These are phyloP conservation scores for Rhytidhysteron rufulum DNA, from an alignment of 2,329 filamentous ascomycete species.

Conservation along the genomic window DNA sequence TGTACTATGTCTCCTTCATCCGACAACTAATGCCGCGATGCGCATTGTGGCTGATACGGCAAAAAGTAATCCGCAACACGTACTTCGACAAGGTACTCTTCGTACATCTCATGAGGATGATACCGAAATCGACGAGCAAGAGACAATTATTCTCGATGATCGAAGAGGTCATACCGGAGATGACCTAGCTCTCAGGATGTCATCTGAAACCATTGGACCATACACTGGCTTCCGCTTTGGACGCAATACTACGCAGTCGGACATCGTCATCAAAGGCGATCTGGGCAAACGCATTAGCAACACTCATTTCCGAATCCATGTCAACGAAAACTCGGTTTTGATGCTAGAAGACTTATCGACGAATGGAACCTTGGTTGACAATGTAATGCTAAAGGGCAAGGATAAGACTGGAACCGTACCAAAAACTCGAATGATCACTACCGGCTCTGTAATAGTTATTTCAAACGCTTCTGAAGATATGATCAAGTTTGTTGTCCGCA, in stretches of 20 bases:
- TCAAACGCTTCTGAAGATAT: slow-evolving; percentile 55
- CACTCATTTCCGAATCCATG: slow-evolving; percentile 89
- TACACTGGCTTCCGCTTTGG: slow-evolving; percentile 80
- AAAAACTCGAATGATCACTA: slow-evolving; percentile 63
- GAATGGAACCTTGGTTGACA: slow-evolving; percentile 90
- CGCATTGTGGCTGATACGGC: slow-evolving; percentile 62
- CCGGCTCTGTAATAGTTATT: slow-evolving; percentile 71
- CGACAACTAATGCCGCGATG: slow-evolving; percentile 68
- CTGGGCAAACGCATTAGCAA: slow-evolving; percentile 77
- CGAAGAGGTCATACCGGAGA: slow-evolving; percentile 21
- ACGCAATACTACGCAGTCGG: slow-evolving; percentile 67
- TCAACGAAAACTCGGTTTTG: slow-evolving; percentile 79
- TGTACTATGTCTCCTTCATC: slow-evolving; percentile 84
- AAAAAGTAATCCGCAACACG: slow-evolving; percentile 53
- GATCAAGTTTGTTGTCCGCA: slow-evolving; percentile 78
- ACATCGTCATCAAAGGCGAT: slow-evolving; percentile 64
- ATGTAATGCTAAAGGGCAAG: slow-evolving; percentile 58
- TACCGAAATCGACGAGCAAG: slow-evolving; percentile 37
- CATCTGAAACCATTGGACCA: slow-evolving; percentile 66
- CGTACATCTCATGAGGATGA: slow-evolving; percentile 27
- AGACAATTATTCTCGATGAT: slow-evolving; percentile 48
- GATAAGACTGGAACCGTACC: slow-evolving; percentile 15
- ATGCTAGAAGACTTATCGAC: slow-evolving; percentile 94
- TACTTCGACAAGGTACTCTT: slow-evolving; percentile 48
- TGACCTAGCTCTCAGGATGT: slow-evolving; percentile 78